Evolutionary conservation across 129 eudicot species (phyloP), one percentile per base, ranked within the genome.

Genomic region (Pseudognaphalium luteoalbum): DNA sequence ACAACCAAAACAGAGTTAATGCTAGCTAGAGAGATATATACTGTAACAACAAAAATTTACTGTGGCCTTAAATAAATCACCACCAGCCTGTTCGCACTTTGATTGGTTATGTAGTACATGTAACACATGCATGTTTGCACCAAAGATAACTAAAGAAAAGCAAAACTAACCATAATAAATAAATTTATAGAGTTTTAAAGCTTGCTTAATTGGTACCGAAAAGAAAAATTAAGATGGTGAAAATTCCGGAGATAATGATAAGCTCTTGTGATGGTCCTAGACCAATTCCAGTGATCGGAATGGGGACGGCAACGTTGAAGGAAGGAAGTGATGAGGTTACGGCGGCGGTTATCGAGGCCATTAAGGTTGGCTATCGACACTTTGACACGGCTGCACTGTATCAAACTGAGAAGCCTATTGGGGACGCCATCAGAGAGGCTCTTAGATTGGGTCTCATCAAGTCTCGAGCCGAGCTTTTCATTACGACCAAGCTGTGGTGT

Each of bases 331-430:
- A 65, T 30, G 42, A 81, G 39, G 51, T 79, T 19, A 85, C 77
- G 66, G 64, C 78, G 1, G 92, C 86, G 25, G 25, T 88, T 12
- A 2, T 88, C 9, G 89, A 85, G 68, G 92, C 92, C 75, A 88
- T 88, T 28, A 85, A 78, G 61, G 76, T 52, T 5, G 92, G 92
- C 12, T 85, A 85, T 63, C 87, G 92, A 52, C 92, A 88, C 71
- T 85, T 88, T 65, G 92, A 88, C 78, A 88, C 92, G 1, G 89
- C 92, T 0, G 32, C 81, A 6, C 22, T 76, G 8, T 88, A 88
- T n/a, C 73, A 72, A 7, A 69, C 89, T 1, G 92, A 88, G 69
- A 70, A 74, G 60, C 20, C 82, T 21, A 68, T 87, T 3, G 89
- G 89, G 0, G 77, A 76, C 56, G 92, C 85, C 33, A 71, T 87